These are phyloP conservation scores for Periconia digitata DNA, from an alignment of 2,329 filamentous ascomycete genomes.

Conservation along the genomic window DNA sequence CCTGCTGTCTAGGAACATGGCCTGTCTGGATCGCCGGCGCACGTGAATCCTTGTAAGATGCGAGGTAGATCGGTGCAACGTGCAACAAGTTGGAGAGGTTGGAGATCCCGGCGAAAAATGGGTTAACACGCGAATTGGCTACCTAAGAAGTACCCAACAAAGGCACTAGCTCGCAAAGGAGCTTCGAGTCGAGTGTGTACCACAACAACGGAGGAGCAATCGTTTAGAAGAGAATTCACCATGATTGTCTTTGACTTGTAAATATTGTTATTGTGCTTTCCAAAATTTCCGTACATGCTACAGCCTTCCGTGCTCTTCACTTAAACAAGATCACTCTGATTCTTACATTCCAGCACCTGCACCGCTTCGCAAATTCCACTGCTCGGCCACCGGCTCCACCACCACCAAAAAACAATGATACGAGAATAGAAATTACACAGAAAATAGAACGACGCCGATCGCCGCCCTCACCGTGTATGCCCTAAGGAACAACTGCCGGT, in stretches of 20 bases:
- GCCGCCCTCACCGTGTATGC: slow-evolving; percentile 13
- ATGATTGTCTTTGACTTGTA: neutral
- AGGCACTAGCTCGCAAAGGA: too few relatives aligned
- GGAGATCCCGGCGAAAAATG: too few relatives aligned
- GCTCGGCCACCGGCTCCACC: neutral
- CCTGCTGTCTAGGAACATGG: too few relatives aligned
- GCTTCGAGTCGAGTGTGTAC: too few relatives aligned
- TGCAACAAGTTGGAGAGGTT: too few relatives aligned
- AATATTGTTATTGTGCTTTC: neutral
- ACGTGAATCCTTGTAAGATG: too few relatives aligned
- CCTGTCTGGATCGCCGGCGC: too few relatives aligned
- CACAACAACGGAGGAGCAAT: too few relatives aligned
- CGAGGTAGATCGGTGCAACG: too few relatives aligned
- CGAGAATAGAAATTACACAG: slow-evolving; percentile 27
- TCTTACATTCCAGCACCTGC: neutral
- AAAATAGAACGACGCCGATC: slow-evolving; percentile 18
- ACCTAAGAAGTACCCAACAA: too few relatives aligned
- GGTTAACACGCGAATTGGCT: too few relatives aligned
- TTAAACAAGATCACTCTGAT: neutral
- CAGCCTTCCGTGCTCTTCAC: neutral
- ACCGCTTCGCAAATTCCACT: neutral
- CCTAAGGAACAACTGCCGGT: slow-evolving; percentile 11
- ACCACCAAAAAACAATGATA: neutral
- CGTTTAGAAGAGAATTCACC: neutral
- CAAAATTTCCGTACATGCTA: neutral